phyloP scores from a whole-genome alignment of 306 rosid genomes.

The Inga laurina region DNA sequence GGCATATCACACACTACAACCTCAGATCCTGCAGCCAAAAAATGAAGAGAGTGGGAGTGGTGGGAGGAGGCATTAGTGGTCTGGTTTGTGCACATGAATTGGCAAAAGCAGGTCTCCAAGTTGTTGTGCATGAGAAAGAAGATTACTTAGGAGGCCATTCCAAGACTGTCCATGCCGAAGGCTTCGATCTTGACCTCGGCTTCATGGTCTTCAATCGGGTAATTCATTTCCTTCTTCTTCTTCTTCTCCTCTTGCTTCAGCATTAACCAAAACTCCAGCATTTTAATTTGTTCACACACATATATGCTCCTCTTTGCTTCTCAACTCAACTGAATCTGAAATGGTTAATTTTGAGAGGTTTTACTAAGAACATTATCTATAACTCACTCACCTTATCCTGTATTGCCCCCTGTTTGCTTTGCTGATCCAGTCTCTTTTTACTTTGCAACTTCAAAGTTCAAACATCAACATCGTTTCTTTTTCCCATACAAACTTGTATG shows the following conservation, averaged over 20 bases:
- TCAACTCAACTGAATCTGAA: too few relatives aligned
- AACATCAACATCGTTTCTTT: too few relatives aligned
- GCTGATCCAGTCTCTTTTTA: too few relatives aligned
- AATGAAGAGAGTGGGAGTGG: conserved; percentile 73
- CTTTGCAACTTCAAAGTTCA: background rate
- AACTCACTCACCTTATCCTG: background rate
- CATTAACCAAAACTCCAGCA: background rate
- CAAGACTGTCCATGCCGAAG: conserved; percentile 56
- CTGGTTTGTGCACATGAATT: conserved; percentile 59
- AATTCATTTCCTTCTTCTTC: background rate
- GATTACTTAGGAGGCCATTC: conserved; percentile 73
- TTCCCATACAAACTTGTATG: too few relatives aligned
- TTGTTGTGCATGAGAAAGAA: conserved; percentile 69
- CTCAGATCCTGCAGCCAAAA: background rate
- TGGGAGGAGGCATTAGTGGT: conserved; percentile 81
- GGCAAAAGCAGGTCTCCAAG: conserved; percentile 52
- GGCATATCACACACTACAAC: background rate
- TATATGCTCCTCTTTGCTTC: too few relatives aligned
- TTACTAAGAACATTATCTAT: background rate
- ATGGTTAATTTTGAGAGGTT: too few relatives aligned
- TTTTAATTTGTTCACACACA: too few relatives aligned
- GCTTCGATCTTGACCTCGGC: conserved; percentile 73
- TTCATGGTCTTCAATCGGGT: conserved; percentile 93
- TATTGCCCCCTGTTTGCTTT: background rate
- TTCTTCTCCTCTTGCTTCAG: background rate